Percentiles rank a stretch among this genome's conserved stretches.
These are phyloP conservation scores for Agarophyton chilense DNA, from an alignment of 23 red algal species.

Conservation along the genomic window DNA sequence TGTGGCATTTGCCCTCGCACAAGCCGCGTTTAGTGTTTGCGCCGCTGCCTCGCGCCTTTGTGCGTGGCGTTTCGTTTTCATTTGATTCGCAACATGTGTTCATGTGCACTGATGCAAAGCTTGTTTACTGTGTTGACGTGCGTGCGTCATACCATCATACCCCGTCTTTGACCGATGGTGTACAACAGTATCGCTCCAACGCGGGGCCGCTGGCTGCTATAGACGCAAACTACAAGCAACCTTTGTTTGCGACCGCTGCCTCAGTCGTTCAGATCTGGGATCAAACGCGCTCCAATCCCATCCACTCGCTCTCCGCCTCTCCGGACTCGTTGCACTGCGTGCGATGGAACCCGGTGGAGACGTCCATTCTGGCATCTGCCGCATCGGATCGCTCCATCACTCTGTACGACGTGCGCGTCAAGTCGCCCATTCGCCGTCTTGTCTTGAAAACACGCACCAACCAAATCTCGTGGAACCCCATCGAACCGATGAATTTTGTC, in stretches of 20 bases:
- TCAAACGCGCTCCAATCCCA: slow-evolving; percentile 67
- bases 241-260: slow-evolving; percentile 82
- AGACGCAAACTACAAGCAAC: slow-evolving; percentile 44
- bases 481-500: slow-evolving; percentile 86
- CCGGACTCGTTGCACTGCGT: slow-evolving; percentile 76
- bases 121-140: slow-evolving; percentile 36
- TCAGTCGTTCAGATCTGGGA: slow-evolving; percentile 88
- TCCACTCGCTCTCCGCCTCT: slow-evolving; percentile 59
- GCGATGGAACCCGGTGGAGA: slow-evolving; percentile 79
- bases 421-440: slow-evolving; percentile 60
- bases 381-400: slow-evolving; percentile 77
- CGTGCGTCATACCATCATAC: neutral
- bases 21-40: slow-evolving; percentile 23
- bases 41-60: slow-evolving; percentile 57
- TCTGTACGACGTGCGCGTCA: slow-evolving; percentile 84
- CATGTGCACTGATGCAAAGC: slow-evolving; percentile 47
- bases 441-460: slow-evolving; percentile 87
- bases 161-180: neutral
- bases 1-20: slow-evolving; percentile 86
- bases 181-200: slow-evolving; percentile 16
- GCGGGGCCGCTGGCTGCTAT: slow-evolving; percentile 46
- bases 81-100: slow-evolving; percentile 63
- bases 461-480: slow-evolving; percentile 94
- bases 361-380: slow-evolving; percentile 62
- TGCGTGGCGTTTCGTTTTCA: slow-evolving; percentile 72